phyloP scores from a whole-genome alignment of 176 grass and related monocot genomes.

The Dendrocalamus sinicus region DNA sequence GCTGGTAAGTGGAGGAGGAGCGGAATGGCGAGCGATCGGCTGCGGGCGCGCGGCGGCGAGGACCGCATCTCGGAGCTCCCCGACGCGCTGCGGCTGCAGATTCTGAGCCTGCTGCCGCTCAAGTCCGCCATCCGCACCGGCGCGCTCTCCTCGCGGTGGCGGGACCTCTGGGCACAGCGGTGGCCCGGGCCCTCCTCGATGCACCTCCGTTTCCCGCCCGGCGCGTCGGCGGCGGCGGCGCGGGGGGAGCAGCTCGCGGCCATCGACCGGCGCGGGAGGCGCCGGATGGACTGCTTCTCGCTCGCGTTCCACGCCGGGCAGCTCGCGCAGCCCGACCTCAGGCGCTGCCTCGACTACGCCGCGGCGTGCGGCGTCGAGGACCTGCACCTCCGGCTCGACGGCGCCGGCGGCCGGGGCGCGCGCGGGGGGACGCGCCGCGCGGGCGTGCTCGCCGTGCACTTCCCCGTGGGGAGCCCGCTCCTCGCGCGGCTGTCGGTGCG shows the following conservation, averaged over 20 bases:
- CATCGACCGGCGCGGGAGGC: slow-evolving; percentile 42
- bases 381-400: slow-evolving; percentile 51
- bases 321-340: slow-evolving; percentile 55
- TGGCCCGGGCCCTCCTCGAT: slow-evolving; percentile 66
- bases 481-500: slow-evolving; percentile 64
- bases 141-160: slow-evolving; percentile 57
- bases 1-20: not conserved
- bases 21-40: slow-evolving; percentile 9
- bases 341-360: slow-evolving; percentile 67
- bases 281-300: slow-evolving; percentile 59
- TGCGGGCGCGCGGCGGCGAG: not conserved
- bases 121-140: slow-evolving; percentile 66
- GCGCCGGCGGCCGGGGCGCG: not conserved
- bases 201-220: slow-evolving; percentile 8
- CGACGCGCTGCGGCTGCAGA: slow-evolving; percentile 63
- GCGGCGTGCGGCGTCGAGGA: slow-evolving; percentile 69
- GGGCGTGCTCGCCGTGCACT: slow-evolving; percentile 49
- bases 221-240: slow-evolving; percentile 5
- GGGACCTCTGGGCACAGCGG: slow-evolving; percentile 57
- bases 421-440: slow-evolving; percentile 34
- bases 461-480: slow-evolving; percentile 61
- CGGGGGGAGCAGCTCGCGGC: not conserved
- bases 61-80: slow-evolving; percentile 72
- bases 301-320: slow-evolving; percentile 61
- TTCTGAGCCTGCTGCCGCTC: slow-evolving; percentile 72